Conservation (phyloP, 805 yeast genomes). For the Yamadazyma akitaensis region DNA sequence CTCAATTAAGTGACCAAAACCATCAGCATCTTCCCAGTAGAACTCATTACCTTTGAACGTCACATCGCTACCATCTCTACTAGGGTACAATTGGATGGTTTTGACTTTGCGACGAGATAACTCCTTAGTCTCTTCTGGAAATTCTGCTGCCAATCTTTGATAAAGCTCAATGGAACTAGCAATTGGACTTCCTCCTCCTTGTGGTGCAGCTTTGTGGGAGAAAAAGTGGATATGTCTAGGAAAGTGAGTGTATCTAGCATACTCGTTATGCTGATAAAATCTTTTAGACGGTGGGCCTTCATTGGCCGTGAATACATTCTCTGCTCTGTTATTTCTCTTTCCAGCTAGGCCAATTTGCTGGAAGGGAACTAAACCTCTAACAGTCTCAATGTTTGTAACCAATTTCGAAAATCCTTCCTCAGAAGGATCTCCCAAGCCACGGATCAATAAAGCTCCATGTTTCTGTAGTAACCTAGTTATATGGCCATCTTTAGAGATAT, state of each 20-base stretch:
- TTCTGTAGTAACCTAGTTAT: background rate
- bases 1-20: slow-evolving; percentile 25
- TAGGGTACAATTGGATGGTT: slow-evolving; percentile 1
- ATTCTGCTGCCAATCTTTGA: background rate
- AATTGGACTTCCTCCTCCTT: slow-evolving; percentile 2
- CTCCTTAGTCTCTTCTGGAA: background rate
- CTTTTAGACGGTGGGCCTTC: slow-evolving; percentile 4
- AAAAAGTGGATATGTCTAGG: slow-evolving; percentile 3
- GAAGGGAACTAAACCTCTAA: slow-evolving; percentile 3
- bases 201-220: background rate
- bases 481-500: background rate
- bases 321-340: background rate
- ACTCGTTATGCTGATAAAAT: slow-evolving; percentile 4
- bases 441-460: slow-evolving; percentile 3
- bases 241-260: slow-evolving; percentile 1
- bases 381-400: background rate
- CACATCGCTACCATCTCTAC: background rate
- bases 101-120: background rate
- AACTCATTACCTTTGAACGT: slow-evolving; percentile 1
- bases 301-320: slow-evolving; percentile 3
- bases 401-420: background rate
- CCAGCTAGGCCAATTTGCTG: slow-evolving; percentile 5
- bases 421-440: background rate
- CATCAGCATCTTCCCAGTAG: slow-evolving; percentile 23
- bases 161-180: slow-evolving; percentile 1